These are phyloP conservation scores for Paraconiothyrium brasiliense DNA, from an alignment of 2,329 filamentous ascomycete genomes.

Conservation along the genomic window DNA sequence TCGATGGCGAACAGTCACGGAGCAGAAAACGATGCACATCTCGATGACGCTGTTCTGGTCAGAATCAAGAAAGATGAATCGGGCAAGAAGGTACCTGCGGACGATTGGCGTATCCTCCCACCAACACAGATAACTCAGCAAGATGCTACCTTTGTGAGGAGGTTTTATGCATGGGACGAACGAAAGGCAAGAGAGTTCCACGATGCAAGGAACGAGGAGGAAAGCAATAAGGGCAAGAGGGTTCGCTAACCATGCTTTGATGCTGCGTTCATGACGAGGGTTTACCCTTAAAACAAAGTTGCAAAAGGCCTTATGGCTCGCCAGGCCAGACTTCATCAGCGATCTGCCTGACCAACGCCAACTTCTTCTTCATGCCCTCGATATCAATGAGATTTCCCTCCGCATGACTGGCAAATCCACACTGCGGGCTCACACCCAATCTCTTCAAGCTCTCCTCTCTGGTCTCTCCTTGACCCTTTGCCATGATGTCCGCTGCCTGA, in stretches of 20 bases:
- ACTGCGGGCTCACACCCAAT: conserved; percentile 52
- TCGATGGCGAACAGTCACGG: background rate
- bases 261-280: conserved; percentile 15
- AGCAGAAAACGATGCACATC: background rate
- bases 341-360: conserved; percentile 73
- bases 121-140: background rate
- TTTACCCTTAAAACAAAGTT: conserved; percentile 6
- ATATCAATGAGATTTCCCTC: conserved; percentile 73
- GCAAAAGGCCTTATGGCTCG: conserved; percentile 49
- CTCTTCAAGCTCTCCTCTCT: conserved; percentile 71
- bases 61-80: background rate
- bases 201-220: too few species aligned
- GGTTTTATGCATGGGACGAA: conserved; percentile 12
- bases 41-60: background rate
- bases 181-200: too few species aligned
- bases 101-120: background rate
- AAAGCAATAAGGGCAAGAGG: too few species aligned
- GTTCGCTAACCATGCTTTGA: background rate
- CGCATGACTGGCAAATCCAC: conserved; percentile 69
- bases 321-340: conserved; percentile 75
- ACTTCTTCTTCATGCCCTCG: conserved; percentile 75
- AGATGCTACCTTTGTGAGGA: conserved; percentile 17
- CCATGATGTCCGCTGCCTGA: conserved; percentile 69
- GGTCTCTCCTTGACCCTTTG: conserved; percentile 59
- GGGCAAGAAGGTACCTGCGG: conserved; percentile 1